Percentiles rank a stretch among this genome's conserved stretches.
These are phyloP conservation scores for Aspergillus hiratsukae DNA, from an alignment of 2,329 filamentous ascomycete species.

Conservation along the genomic window DNA sequence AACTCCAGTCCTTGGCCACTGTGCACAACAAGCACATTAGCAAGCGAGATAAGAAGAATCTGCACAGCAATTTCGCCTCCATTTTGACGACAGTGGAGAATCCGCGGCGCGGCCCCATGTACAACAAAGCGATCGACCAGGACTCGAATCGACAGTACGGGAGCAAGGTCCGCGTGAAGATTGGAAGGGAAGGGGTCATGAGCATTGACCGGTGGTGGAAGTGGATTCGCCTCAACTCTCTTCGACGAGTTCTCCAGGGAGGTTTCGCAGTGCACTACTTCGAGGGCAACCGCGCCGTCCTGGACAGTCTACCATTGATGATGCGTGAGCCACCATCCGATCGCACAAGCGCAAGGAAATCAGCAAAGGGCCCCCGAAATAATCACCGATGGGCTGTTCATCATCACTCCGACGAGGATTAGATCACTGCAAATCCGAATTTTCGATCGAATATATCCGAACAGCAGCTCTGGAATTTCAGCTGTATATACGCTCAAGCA, in stretches of 20 bases:
- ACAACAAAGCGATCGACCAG: constrained; percentile 59
- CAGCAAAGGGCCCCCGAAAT: constrained; percentile 22
- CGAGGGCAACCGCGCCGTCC: constrained; percentile 57
- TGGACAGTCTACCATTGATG: constrained; percentile 53
- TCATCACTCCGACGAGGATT: constrained; percentile 23
- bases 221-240: constrained; percentile 57
- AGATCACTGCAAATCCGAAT: too few species aligned
- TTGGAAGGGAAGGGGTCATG: constrained; percentile 55
- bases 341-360: constrained; percentile 23
- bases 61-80: constrained; percentile 64
- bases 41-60: constrained; percentile 61
- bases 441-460: neutral
- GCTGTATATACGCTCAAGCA: neutral
- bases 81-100: constrained; percentile 64
- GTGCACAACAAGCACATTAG: constrained; percentile 59
- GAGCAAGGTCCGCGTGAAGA: constrained; percentile 57
- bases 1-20: constrained; percentile 56
- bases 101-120: constrained; percentile 62
- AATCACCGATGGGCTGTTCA: constrained; percentile 25
- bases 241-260: constrained; percentile 58
- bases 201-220: constrained; percentile 72
- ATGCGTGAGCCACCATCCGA: constrained; percentile 27
- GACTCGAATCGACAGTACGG: constrained; percentile 59
- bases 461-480: neutral
- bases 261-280: constrained; percentile 61